A percentile compares a stretch with the other conserved stretches of the same genome.
Evolutionary conservation across 331 rosid species (phyloP).

Genomic region (Cydonia oblonga): DNA sequence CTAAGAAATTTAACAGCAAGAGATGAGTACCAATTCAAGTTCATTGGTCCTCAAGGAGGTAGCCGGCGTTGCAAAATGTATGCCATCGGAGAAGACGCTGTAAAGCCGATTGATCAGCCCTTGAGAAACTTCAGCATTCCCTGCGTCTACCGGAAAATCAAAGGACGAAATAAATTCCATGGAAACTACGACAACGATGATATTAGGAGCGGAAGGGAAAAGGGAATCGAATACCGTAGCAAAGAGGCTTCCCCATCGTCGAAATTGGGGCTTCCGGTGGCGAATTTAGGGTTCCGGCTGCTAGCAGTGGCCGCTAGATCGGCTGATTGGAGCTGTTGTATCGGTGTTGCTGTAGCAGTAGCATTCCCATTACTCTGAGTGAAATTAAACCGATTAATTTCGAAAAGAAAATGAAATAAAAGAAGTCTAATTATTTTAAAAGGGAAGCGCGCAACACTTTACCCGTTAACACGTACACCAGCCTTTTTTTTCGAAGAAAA

Average conservation of each 20-base stretch:
- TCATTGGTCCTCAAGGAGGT: slow-evolving; percentile 60
- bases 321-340: background rate
- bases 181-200: too few relatives aligned
- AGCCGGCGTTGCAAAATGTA: slow-evolving; percentile 59
- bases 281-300: background rate
- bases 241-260: slow-evolving; percentile 26
- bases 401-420: background rate
- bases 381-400: background rate
- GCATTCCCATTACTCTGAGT: background rate
- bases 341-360: background rate
- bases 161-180: background rate
- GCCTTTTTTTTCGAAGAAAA: background rate
- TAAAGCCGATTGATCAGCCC: slow-evolving; percentile 52
- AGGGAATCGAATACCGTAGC: slow-evolving; percentile 9
- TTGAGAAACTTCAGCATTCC: slow-evolving; percentile 33
- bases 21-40: slow-evolving; percentile 49
- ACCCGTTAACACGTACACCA: background rate
- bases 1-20: background rate
- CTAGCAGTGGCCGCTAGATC: background rate
- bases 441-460: background rate
- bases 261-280: background rate
- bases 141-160: slow-evolving; percentile 23
- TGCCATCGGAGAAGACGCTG: slow-evolving; percentile 41
- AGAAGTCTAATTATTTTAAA: background rate
- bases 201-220: background rate